Percentiles rank a stretch among this genome's conserved stretches.
Evolutionary conservation across 2,329 filamentous ascomycete species (phyloP).

Genomic region (Sclerotinia subarctica): DNA sequence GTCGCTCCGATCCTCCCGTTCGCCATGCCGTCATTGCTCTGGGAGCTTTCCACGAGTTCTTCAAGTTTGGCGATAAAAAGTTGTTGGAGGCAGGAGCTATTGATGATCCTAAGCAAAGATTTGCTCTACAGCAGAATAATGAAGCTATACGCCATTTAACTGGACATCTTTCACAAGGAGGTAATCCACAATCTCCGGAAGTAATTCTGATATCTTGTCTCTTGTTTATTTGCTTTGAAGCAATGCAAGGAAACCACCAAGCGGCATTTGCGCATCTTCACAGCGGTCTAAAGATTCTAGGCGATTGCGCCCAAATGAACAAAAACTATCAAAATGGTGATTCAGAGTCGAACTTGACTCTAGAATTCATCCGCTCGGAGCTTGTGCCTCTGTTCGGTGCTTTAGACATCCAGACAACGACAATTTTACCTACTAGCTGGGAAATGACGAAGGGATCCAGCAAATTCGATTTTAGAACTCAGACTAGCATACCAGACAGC

Average conservation of each 20-base stretch:
- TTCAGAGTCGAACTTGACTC: neutral
- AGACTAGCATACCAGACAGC: neutral
- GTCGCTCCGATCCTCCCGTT: constrained; percentile 29
- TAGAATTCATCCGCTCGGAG: constrained; percentile 1
- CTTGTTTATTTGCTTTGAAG: constrained; percentile 28
- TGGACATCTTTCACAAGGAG: constrained; percentile 38
- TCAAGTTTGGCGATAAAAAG: constrained; percentile 16
- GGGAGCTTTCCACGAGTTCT: constrained; percentile 28
- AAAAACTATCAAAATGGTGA: neutral
- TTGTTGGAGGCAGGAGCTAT: constrained; percentile 1
- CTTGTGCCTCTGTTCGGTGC: constrained; percentile 9
- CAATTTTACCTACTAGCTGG: constrained; percentile 5
- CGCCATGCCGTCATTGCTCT: constrained; percentile 28
- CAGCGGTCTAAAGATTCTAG: constrained; percentile 25
- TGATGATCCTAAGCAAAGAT: constrained; percentile 40
- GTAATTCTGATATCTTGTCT: constrained; percentile 24
- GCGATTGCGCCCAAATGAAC: constrained; percentile 1
- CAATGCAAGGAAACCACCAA: constrained; percentile 24
- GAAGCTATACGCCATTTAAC: constrained; percentile 42
- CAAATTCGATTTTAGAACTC: constrained; percentile 1
- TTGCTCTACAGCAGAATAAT: constrained; percentile 29
- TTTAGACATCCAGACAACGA: constrained; percentile 8
- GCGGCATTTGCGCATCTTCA: constrained; percentile 27
- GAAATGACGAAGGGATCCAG: neutral
- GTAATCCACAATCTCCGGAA: constrained; percentile 2